These are phyloP conservation scores for Oryza nivara DNA, from an alignment of 176 grass and related monocot genomes.

Conservation along the genomic window DNA sequence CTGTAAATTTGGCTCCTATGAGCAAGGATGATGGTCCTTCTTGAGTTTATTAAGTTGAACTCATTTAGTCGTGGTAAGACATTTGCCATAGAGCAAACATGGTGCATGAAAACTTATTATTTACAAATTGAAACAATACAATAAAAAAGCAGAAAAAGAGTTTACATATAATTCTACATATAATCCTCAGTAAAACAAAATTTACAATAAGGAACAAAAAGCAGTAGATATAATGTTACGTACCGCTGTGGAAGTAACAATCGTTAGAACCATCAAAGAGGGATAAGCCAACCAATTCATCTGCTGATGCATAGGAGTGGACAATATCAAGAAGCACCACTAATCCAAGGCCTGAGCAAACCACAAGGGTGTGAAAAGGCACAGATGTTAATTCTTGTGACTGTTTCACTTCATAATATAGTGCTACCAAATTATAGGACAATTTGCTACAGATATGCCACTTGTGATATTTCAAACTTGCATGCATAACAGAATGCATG, in stretches of 20 bases:
- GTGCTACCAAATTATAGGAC: conserved; percentile 2
- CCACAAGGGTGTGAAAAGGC: conserved; percentile 36
- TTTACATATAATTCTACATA: background rate
- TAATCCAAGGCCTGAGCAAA: conserved; percentile 74
- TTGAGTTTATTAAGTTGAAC: conserved; percentile 2
- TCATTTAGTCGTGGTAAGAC: background rate
- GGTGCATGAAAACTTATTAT: background rate
- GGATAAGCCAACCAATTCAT: conserved; percentile 85
- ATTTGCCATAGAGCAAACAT: background rate
- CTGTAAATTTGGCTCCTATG: background rate
- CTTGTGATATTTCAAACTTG: conserved; percentile 7
- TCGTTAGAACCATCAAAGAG: conserved; percentile 98
- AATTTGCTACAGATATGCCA: background rate
- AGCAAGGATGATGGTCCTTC: conserved; percentile 1
- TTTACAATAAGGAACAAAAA: background rate
- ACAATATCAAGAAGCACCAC: conserved; percentile 90
- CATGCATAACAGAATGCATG: conserved; percentile 35
- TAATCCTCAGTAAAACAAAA: conserved; percentile 22
- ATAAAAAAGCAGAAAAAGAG: background rate
- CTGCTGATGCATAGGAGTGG: conserved; percentile 95
- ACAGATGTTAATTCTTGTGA: conserved; percentile 17
- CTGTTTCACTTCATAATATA: conserved; percentile 24
- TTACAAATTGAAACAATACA: background rate
- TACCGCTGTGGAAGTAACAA: conserved; percentile 91
- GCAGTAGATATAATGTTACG: conserved; percentile 9